Conservation (phyloP, 768 basidiomycete genomes). For the Mrakia blollopis region DNA sequence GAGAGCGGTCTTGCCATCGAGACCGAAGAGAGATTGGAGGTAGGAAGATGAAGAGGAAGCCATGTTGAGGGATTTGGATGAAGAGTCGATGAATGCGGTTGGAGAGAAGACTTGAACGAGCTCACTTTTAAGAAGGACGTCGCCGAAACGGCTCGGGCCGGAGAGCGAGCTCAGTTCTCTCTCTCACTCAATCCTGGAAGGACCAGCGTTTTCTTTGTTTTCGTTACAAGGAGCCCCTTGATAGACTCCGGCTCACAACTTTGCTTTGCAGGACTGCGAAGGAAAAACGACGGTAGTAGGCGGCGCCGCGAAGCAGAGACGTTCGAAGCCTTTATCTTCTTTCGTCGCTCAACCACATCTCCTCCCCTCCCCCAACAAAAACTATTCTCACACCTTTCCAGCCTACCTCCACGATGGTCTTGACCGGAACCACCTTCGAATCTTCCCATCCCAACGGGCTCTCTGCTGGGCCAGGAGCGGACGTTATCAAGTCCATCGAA, state of each 20-base stretch:
- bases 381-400: too few species aligned
- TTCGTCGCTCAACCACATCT: background rate
- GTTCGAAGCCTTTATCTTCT: too few species aligned
- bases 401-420: background rate
- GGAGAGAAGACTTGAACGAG: background rate
- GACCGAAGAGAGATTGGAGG: conserved; percentile 56
- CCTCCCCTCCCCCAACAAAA: background rate
- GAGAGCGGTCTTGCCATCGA: conserved; percentile 63
- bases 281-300: too few species aligned
- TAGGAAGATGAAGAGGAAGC: conserved; percentile 34
- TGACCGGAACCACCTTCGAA: conserved; percentile 21
- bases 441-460: conserved; percentile 27
- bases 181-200: too few species aligned
- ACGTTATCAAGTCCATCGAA: conserved; percentile 42
- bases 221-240: too few species aligned
- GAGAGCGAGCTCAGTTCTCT: too few species aligned
- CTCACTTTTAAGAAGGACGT: too few species aligned
- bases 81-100: background rate
- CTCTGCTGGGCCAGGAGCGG: conserved; percentile 22
- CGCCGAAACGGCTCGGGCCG: background rate
- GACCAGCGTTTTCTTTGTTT: too few species aligned
- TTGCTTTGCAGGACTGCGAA: too few species aligned
- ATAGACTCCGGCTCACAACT: too few species aligned
- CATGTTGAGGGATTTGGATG: background rate
- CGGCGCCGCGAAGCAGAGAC: too few species aligned